A percentile compares a stretch with the other conserved stretches of the same genome.
Evolutionary conservation across 2,329 filamentous ascomycete species (phyloP).

Genomic region (Alternaria rosae): DNA sequence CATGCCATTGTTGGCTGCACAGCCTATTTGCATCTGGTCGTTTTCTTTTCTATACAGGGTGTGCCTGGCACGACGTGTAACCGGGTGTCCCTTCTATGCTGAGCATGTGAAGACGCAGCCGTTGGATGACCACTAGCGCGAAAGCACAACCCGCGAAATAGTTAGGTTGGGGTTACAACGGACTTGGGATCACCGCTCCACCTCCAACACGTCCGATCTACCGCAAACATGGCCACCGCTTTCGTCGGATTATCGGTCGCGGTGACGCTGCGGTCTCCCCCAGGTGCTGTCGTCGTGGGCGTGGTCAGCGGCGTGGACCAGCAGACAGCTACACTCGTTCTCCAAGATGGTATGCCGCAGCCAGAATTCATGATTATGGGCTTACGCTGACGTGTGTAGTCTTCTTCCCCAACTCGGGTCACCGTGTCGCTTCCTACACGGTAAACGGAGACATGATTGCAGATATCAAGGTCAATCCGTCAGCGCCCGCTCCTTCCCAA

Average conservation of each 20-base stretch:
- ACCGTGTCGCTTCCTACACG: slow-evolving; percentile 61
- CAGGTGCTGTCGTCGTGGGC: slow-evolving; percentile 71
- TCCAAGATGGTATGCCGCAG: slow-evolving; percentile 69
- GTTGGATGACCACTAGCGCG: slow-evolving; percentile 12
- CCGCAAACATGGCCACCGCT: slow-evolving; percentile 63
- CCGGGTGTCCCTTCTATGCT: not conserved
- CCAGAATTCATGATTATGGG: not conserved
- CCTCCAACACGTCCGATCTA: slow-evolving; percentile 10
- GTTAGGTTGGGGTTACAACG: slow-evolving; percentile 8
- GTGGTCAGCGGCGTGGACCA: slow-evolving; percentile 74
- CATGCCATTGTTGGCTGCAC: not conserved
- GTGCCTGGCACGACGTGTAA: not conserved
- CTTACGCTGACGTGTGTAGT: slow-evolving; percentile 47
- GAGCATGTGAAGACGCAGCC: slow-evolving; percentile 7
- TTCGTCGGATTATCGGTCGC: slow-evolving; percentile 80
- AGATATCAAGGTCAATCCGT: slow-evolving; percentile 63
- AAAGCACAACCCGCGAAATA: slow-evolving; percentile 15
- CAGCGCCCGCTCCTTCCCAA: slow-evolving; percentile 29
- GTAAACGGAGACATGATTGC: slow-evolving; percentile 66
- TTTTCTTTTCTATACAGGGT: not conserved
- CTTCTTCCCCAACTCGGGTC: slow-evolving; percentile 62
- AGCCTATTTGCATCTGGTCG: not conserved
- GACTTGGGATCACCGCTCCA: slow-evolving; percentile 8
- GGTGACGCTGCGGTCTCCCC: slow-evolving; percentile 73
- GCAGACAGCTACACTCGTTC: slow-evolving; percentile 66